These are phyloP conservation scores for Phytophthora melonis DNA, from an alignment of 352 stramenopile species.

Conservation along the genomic window DNA sequence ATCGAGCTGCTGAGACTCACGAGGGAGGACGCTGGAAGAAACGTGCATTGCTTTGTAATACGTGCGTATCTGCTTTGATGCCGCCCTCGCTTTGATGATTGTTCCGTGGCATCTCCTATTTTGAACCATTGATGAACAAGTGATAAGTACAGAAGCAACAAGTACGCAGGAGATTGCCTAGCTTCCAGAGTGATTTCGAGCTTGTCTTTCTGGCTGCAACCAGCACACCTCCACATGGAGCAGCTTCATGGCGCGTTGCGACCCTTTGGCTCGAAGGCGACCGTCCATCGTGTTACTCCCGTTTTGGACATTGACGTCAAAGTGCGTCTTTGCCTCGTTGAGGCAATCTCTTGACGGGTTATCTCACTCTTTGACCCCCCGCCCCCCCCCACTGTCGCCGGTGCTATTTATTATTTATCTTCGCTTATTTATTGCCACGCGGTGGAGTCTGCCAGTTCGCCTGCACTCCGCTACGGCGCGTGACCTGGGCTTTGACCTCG, in stretches of 20 bases:
- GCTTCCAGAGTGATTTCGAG: slow-evolving; percentile 24
- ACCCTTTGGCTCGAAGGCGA: slow-evolving; percentile 26
- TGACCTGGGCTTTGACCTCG: background rate
- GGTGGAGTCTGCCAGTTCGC: background rate
- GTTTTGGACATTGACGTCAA: slow-evolving; percentile 7
- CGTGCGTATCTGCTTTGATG: slow-evolving; percentile 52
- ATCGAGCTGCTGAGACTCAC: slow-evolving; percentile 20
- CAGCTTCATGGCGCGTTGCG: slow-evolving; percentile 5
- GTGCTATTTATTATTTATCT: slow-evolving; percentile 31
- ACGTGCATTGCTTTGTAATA: slow-evolving; percentile 53
- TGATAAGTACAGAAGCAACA: slow-evolving; percentile 29
- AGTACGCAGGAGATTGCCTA: slow-evolving; percentile 11
- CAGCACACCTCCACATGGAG: background rate
- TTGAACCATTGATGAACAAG: slow-evolving; percentile 33
- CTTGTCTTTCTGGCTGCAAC: slow-evolving; percentile 16
- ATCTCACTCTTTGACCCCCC: background rate
- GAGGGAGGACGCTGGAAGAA: slow-evolving; percentile 28
- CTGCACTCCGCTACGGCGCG: background rate
- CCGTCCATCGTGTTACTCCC: slow-evolving; percentile 15
- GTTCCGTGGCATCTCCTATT: slow-evolving; percentile 35
- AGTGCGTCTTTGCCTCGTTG: background rate
- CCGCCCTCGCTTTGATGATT: slow-evolving; percentile 38
- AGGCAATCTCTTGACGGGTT: background rate
- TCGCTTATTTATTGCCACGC: slow-evolving; percentile 21
- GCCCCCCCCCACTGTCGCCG: background rate